Percentiles rank a stretch among this genome's conserved stretches.
Conservation (phyloP, 1,284 basidiomycete species). For the Inonotus hispidus region DNA sequence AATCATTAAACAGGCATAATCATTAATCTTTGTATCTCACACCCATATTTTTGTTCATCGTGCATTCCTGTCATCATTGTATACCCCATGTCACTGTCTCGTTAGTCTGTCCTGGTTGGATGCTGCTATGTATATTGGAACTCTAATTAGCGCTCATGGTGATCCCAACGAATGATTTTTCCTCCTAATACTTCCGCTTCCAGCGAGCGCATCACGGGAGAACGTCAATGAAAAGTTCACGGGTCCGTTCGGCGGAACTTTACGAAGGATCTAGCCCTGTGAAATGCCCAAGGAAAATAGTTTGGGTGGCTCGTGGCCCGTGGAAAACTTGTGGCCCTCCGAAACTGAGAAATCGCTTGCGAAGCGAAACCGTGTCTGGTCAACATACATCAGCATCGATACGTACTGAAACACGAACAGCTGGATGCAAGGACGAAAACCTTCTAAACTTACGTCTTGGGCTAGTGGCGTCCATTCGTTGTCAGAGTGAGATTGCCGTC, state of each 20-base stretch:
- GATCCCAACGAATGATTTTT: background rate
- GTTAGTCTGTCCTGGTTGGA: background rate
- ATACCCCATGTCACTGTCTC: constrained; percentile 2
- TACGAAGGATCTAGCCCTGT: background rate
- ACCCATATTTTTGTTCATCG: background rate
- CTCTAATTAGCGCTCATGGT: constrained; percentile 1
- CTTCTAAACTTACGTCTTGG: background rate
- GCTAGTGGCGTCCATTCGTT: background rate
- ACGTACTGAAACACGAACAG: background rate
- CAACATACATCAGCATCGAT: background rate
- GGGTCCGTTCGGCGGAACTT: background rate
- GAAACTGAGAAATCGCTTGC: background rate
- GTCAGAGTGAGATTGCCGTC: background rate
- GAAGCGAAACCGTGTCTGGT: background rate
- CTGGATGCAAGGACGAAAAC: background rate
- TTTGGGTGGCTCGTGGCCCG: background rate
- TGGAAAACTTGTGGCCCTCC: background rate
- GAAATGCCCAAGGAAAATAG: background rate
- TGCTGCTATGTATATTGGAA: background rate
- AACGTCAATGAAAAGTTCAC: background rate
- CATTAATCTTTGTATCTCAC: background rate
- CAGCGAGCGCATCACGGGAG: background rate
- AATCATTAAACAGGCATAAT: background rate
- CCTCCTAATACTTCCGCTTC: background rate
- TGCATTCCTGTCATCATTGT: constrained; percentile 1